Conservation (phyloP, 306 rosid genomes). For the Dalbergia cochinchinensis region DNA sequence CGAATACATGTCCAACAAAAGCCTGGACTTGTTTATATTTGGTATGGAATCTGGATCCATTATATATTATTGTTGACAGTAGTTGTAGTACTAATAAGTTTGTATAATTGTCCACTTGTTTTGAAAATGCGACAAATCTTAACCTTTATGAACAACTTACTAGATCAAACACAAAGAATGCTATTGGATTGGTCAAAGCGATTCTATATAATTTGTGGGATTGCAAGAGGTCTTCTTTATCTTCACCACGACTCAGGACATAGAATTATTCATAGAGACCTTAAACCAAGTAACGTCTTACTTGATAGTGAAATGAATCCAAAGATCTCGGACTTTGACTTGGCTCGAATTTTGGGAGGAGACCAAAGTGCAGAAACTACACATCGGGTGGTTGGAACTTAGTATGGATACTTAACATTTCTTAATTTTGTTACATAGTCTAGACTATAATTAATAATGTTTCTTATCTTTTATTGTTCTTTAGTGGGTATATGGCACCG, state of each 20-base stretch:
- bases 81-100: neutral
- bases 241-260: slow-evolving; percentile 61
- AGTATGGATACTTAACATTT: slow-evolving; percentile 34
- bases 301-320: slow-evolving; percentile 64
- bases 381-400: slow-evolving; percentile 60
- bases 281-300: slow-evolving; percentile 61
- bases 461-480: neutral
- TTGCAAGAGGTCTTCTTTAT: slow-evolving; percentile 62
- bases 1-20: too few relatives aligned
- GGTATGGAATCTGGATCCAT: slow-evolving; percentile 28
- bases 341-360: slow-evolving; percentile 59
- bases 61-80: neutral
- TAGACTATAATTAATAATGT: neutral
- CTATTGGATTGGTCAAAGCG: slow-evolving; percentile 57
- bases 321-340: slow-evolving; percentile 66
- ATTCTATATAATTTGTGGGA: slow-evolving; percentile 54
- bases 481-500: slow-evolving; percentile 64
- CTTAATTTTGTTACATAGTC: neutral
- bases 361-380: slow-evolving; percentile 62
- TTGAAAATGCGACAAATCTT: neutral
- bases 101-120: neutral
- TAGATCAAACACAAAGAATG: slow-evolving; percentile 41
- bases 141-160: neutral
- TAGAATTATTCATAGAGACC: slow-evolving; percentile 61
- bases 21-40: slow-evolving; percentile 30